Percentiles rank a stretch among this genome's conserved stretches.
Evolutionary conservation across 2,329 filamentous ascomycete species (phyloP).

Genomic region (Colletotrichum scovillei): DNA sequence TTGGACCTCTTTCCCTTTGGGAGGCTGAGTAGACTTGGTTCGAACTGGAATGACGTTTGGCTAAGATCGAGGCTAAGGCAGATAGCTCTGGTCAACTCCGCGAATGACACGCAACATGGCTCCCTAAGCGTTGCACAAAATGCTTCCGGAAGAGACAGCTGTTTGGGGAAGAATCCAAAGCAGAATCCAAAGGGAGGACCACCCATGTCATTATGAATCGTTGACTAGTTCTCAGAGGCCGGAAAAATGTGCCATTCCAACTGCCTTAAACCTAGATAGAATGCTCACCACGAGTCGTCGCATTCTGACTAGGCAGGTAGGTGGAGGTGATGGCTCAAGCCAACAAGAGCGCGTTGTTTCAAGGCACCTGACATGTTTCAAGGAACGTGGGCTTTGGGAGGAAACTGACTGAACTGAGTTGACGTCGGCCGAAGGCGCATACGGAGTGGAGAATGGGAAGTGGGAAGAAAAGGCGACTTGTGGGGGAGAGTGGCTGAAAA

Average conservation of each 20-base stretch:
- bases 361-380: slow-evolving; percentile 33
- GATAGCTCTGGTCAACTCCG: background rate
- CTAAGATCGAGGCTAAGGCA: background rate
- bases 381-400: slow-evolving; percentile 4
- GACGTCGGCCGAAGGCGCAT: slow-evolving; percentile 3
- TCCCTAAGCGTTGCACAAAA: background rate
- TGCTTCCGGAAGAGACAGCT: background rate
- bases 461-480: background rate
- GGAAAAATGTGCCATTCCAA: background rate
- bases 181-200: background rate
- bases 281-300: background rate
- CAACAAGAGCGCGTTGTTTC: slow-evolving; percentile 17
- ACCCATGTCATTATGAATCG: background rate
- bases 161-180: background rate
- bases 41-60: background rate
- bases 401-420: slow-evolving; percentile 10
- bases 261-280: background rate
- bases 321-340: slow-evolving; percentile 7
- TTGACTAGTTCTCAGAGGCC: background rate
- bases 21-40: slow-evolving; percentile 12
- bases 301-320: background rate
- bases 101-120: background rate
- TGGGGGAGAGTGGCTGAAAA: slow-evolving; percentile 11
- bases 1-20: slow-evolving; percentile 14
- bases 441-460: background rate